Base-by-base conservation (phyloP, 257 asterid species). In the Primulina tabacum region DNA sequence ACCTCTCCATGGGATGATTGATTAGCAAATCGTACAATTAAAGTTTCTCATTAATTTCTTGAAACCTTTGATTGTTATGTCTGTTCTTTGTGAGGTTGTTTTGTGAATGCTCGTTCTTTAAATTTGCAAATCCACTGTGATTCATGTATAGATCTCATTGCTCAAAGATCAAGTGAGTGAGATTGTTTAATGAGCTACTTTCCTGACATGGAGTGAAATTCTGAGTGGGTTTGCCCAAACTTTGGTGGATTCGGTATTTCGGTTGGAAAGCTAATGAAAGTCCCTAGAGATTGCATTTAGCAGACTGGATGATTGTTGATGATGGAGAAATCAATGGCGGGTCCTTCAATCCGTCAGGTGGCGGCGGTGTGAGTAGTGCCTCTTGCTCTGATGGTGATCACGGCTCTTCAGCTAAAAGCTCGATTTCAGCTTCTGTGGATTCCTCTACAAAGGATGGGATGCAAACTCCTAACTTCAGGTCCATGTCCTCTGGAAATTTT, bases 151-250 rank as follows among this genome's bases (percentile, higher is more conserved):
- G 77, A 59, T 72, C 21, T 74, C 47, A 21, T 59, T 71, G 75
- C 61, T 67, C 79, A 52, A 67, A 81, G 47, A 50, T 33, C 3
- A 62, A 71, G 75, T 71, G 64, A 73, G 58, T 76, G 64, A 78
- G 65, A 47, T 70, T 35, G 29, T 58, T 71, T 57, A 21, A 75
- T 77, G 84, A 81, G 75, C 75, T 74, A 66, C 55, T 73, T 73
- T 17, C 52, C 82, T 67, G 89, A 80, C 82, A 90, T 89, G 94
- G 97, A 90, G 83, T 87, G 91, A 89, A 83, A 70, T 78, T 66
- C 86, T 4, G 87, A 82, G 83, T 90, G 95, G 90, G 97, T 82
- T 64, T 90, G 89, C 89, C 92, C 83, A 57, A 85, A 83, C 80
- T 63, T 84, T 33, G 88, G 72, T 32, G 71, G 77, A 29, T 81